These are phyloP conservation scores for Xylaria multiplex DNA, from an alignment of 2,329 filamentous ascomycete species.

Conservation along the genomic window DNA sequence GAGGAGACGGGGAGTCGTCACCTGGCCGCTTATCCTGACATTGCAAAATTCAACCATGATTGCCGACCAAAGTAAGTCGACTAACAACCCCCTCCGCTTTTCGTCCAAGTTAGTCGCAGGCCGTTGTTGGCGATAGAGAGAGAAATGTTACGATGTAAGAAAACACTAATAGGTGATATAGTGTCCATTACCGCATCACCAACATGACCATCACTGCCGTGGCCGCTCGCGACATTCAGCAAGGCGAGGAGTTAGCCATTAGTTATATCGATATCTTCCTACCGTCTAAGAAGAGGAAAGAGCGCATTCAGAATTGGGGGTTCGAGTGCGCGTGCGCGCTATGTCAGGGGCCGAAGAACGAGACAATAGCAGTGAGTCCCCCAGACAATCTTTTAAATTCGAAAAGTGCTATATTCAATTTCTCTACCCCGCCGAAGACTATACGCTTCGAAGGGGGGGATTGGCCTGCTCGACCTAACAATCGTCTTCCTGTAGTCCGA, in stretches of 20 bases:
- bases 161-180: conserved; percentile 30
- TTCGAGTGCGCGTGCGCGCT: conserved; percentile 51
- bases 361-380: conserved; percentile 30
- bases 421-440: not conserved
- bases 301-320: conserved; percentile 50
- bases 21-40: conserved; percentile 50
- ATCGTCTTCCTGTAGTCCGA: conserved; percentile 44
- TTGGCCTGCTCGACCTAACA: not conserved
- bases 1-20: conserved; percentile 46
- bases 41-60: conserved; percentile 53
- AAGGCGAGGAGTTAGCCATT: conserved; percentile 53
- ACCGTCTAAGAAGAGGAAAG: conserved; percentile 45
- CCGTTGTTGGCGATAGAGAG: not conserved
- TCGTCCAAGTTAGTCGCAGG: not conserved
- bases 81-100: not conserved
- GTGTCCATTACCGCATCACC: conserved; percentile 50
- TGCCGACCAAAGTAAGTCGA: conserved; percentile 53
- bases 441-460: not conserved
- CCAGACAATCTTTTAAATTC: not conserved
- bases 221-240: conserved; percentile 51
- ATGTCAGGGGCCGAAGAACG: conserved; percentile 42
- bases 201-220: conserved; percentile 52
- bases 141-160: not conserved
- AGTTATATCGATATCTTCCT: conserved; percentile 50
- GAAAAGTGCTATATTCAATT: not conserved